Conservation (phyloP, 148 eudicot genomes). For the Bassia scoparia region DNA sequence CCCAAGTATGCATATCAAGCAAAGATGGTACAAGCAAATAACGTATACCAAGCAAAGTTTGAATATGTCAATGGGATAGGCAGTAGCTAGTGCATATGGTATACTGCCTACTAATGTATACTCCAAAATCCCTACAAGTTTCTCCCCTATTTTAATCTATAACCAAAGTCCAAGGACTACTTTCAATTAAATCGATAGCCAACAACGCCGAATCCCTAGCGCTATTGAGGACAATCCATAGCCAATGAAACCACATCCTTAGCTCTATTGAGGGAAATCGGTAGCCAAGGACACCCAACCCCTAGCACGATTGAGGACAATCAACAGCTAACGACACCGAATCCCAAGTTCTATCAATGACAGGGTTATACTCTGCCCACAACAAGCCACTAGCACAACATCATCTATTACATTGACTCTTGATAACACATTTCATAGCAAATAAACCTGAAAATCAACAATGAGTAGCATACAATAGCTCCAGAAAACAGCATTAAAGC, state of each 20-base stretch:
- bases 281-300: too few relatives aligned
- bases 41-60: neutral
- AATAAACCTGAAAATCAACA: constrained; percentile 1
- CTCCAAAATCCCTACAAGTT: neutral
- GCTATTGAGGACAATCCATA: too few relatives aligned
- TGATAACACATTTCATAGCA: neutral
- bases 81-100: neutral
- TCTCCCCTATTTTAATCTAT: too few relatives aligned
- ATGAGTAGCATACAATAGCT: neutral
- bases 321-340: neutral
- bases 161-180: neutral
- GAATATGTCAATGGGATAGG: neutral
- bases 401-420: neutral
- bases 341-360: neutral
- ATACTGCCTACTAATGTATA: neutral
- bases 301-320: too few relatives aligned
- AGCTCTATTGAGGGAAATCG: too few relatives aligned
- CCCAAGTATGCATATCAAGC: neutral
- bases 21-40: neutral
- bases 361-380: neutral
- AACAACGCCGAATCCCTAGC: too few relatives aligned
- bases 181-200: too few relatives aligned
- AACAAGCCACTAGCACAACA: neutral
- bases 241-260: too few relatives aligned
- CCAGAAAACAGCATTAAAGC: constrained; percentile 6